A percentile compares a stretch with the other conserved stretches of the same genome.
Evolutionary conservation across 352 stramenopile species (phyloP).

Genomic region (Phytophthora meadii): DNA sequence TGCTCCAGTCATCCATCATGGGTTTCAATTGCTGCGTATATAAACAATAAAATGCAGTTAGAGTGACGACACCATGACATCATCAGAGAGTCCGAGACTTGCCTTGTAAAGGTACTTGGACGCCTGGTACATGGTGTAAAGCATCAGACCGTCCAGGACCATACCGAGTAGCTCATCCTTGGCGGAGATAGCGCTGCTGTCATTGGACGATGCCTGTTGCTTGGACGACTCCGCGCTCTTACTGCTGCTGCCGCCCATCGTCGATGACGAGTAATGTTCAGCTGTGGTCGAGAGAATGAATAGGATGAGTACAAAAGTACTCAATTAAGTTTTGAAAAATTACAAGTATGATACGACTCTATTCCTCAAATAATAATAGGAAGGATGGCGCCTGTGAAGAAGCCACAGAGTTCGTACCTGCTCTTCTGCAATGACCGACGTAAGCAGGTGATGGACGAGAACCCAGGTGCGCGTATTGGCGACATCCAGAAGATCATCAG

Average conservation of each 20-base stretch:
- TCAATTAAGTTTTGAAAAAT: conserved; percentile 7
- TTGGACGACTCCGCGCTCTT: conserved; percentile 54
- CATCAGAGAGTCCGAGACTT: conserved; percentile 2
- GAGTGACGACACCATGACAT: background rate
- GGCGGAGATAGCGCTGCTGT: conserved; percentile 29
- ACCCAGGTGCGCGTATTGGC: conserved; percentile 65
- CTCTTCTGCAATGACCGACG: conserved; percentile 84
- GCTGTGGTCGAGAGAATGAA: conserved; percentile 18
- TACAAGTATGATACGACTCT: too few relatives aligned
- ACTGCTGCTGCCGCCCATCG: conserved; percentile 67
- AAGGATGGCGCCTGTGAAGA: conserved; percentile 75
- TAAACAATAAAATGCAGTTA: conserved; percentile 2
- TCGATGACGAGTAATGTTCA: conserved; percentile 18
- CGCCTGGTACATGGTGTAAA: conserved; percentile 85
- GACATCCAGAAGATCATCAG: conserved; percentile 92
- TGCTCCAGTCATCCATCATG: conserved; percentile 83
- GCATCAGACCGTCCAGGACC: conserved; percentile 78
- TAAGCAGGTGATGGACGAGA: conserved; percentile 66
- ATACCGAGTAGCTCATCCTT: conserved; percentile 78
- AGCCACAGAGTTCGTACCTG: conserved; percentile 87
- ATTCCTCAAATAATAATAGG: too few relatives aligned
- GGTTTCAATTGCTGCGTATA: conserved; percentile 68
- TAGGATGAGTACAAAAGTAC: background rate
- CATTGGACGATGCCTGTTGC: conserved; percentile 10
- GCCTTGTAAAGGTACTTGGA: conserved; percentile 89